phyloP scores from a whole-genome alignment of 371 early-diverging fungal genomes.

The Haplosporangium sp. region DNA sequence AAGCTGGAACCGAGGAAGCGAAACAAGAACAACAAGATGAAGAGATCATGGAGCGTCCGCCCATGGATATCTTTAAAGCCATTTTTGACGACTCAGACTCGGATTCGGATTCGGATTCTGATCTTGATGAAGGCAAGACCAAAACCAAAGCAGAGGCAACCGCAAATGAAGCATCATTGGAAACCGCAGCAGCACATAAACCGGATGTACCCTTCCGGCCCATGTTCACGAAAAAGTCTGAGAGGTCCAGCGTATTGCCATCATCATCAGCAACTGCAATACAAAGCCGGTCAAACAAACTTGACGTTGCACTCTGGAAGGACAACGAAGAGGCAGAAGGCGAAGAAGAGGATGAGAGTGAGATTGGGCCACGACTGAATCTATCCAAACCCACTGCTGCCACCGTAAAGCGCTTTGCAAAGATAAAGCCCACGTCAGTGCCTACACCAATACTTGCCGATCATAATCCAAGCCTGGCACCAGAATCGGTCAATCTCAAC shows the following conservation, averaged over 20 bases:
- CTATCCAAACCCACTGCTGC: conserved; percentile 3
- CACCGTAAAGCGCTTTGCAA: not conserved
- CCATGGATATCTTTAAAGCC: conserved; percentile 89
- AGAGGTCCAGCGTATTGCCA: conserved; percentile 8
- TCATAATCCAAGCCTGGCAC: not conserved
- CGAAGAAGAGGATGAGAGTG: conserved; percentile 46
- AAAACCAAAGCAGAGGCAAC: not conserved
- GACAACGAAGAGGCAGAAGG: conserved; percentile 56
- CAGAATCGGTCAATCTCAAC: not conserved
- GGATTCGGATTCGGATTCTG: conserved; percentile 59
- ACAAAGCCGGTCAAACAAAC: conserved; percentile 26
- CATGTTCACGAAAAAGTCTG: conserved; percentile 55
- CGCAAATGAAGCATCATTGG: not conserved
- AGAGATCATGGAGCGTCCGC: conserved; percentile 64
- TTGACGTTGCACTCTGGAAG: conserved; percentile 43
- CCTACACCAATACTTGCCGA: too few species aligned
- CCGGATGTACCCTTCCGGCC: conserved; percentile 56
- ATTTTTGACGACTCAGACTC: conserved; percentile 81
- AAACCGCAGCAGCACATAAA: not conserved
- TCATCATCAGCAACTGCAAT: conserved; percentile 18
- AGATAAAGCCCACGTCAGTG: not conserved
- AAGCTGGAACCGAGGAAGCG: conserved; percentile 12
- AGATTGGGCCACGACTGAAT: conserved; percentile 26
- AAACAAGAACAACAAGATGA: conserved; percentile 3
- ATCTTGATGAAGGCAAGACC: conserved; percentile 25